Base-by-base conservation (phyloP, 441 rosid species). In the Manihot esculenta region DNA sequence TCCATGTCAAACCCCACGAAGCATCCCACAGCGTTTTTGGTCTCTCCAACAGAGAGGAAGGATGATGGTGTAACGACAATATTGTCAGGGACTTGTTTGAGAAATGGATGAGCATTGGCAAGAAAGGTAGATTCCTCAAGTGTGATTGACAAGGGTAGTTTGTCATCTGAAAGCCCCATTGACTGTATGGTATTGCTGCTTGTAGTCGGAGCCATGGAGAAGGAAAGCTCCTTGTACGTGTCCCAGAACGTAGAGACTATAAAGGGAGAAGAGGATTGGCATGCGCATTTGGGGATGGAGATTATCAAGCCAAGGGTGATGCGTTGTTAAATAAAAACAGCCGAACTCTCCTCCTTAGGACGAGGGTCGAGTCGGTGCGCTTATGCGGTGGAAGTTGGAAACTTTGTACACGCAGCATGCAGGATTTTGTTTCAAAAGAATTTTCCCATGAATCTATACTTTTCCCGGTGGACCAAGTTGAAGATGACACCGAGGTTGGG, bases 1-100 rank as follows among this genome's bases (percentile, higher is more conserved):
- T 53, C 59, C 1, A 82, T 38, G 7, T 78, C 80, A 45, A 93
- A 89, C 12, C 98, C 95, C 4, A 93, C 55, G 66, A 92, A 89
- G 13, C 86, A 84, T 23, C 97, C 93, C 10, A 77, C 81, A n/a
- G 76, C 10, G 41, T 0, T 35, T 35, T 35, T 35, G 41, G 41
- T 35, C 35, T 30, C 35, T 30, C 35, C 35, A 30, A 1, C 2
- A 30, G 2, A 30, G 35, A 30, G 2, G 7, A 35, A 35, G 6
- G 41, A 35, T 56, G 83, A 45, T 5, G 18, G 51, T 48, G 7
- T 48, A 14, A 48, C n/a, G 17, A 48, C 51, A 15, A 48, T 48
- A 5, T 48, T 50, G 9, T 10, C 7, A 18, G 23, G 54, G 54
- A 50, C 54, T 50, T 50, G 54, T 18, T 7, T 5, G 54, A 50